Evolutionary conservation across 2,329 filamentous ascomycete genomes (phyloP).

Genomic region (Incumbomyces lentus): DNA sequence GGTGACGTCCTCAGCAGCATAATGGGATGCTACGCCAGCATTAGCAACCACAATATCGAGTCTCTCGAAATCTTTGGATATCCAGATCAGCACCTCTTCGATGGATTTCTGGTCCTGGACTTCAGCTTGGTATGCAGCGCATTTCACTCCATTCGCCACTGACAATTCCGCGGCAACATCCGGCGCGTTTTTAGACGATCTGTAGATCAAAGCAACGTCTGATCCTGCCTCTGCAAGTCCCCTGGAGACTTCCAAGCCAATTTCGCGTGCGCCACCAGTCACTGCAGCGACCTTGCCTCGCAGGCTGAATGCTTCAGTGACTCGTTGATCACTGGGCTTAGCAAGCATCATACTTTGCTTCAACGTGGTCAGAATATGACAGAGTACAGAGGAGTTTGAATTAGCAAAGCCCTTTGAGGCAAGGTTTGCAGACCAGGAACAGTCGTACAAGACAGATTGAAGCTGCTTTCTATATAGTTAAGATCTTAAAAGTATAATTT

Average conservation of each 20-base stretch:
- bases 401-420: background rate
- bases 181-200: slow-evolving; percentile 21
- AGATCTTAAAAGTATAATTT: background rate
- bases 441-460: background rate
- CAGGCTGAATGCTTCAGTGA: slow-evolving; percentile 18
- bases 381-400: background rate
- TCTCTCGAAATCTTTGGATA: slow-evolving; percentile 32
- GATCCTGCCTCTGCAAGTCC: slow-evolving; percentile 10
- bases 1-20: slow-evolving; percentile 31
- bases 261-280: slow-evolving; percentile 17
- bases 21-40: slow-evolving; percentile 30
- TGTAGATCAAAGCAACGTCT: slow-evolving; percentile 25
- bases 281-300: slow-evolving; percentile 19
- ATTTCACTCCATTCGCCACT: slow-evolving; percentile 21
- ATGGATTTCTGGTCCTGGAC: slow-evolving; percentile 26
- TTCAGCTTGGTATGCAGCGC: slow-evolving; percentile 28
- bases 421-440: background rate
- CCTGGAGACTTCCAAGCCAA: slow-evolving; percentile 17
- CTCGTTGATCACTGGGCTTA: slow-evolving; percentile 9
- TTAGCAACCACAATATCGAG: slow-evolving; percentile 40
- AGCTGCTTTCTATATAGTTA: background rate
- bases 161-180: slow-evolving; percentile 22
- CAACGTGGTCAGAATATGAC: background rate
- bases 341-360: slow-evolving; percentile 1
- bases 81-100: slow-evolving; percentile 24